phyloP scores from a whole-genome alignment of 352 stramenopile genomes.

The Lagenidium sp. region DNA sequence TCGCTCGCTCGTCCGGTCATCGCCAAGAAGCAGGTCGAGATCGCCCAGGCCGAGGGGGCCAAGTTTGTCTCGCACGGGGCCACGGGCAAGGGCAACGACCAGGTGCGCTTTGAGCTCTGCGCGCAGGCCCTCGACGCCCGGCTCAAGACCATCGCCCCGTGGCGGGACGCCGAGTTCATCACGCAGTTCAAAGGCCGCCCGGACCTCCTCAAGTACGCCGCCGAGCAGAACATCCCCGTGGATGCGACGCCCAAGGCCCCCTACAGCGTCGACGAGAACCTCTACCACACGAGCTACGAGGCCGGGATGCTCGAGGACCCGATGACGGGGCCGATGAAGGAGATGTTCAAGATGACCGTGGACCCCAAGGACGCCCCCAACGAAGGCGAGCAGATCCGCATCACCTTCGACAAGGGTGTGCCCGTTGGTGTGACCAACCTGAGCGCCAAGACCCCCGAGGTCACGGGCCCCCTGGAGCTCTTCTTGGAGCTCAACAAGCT shows the following conservation, averaged over 20 bases:
- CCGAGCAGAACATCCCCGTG: constrained; percentile 95
- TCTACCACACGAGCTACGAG: constrained; percentile 99
- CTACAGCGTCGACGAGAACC: constrained; percentile 98
- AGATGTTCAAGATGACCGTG: constrained; percentile 99
- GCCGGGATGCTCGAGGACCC: constrained; percentile 94
- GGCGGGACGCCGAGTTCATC: constrained; percentile 97
- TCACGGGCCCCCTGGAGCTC: constrained; percentile 91
- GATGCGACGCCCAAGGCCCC: constrained; percentile 95
- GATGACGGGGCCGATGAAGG: constrained; percentile 87
- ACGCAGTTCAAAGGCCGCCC: constrained; percentile 97
- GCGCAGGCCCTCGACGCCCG: constrained; percentile 93
- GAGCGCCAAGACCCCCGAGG: constrained; percentile 60
- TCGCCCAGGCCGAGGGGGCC: constrained; percentile 86
- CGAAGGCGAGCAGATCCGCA: constrained; percentile 81
- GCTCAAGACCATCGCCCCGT: constrained; percentile 96
- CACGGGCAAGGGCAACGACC: constrained; percentile 99
- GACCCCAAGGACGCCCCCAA: constrained; percentile 93
- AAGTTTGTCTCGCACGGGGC: constrained; percentile 95
- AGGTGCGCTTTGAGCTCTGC: constrained; percentile 98
- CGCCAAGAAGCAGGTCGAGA: constrained; percentile 95
- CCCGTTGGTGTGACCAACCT: constrained; percentile 92
- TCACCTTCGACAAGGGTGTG: constrained; percentile 95
- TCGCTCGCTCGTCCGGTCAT: constrained; percentile 98
- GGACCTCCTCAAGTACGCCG: constrained; percentile 96
- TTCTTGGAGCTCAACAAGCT: constrained; percentile 98